Percentiles rank a stretch among this genome's conserved stretches.
phyloP scores from a whole-genome alignment of 2,329 filamentous ascomycete species.

The Dactylonectria estremocensis region DNA sequence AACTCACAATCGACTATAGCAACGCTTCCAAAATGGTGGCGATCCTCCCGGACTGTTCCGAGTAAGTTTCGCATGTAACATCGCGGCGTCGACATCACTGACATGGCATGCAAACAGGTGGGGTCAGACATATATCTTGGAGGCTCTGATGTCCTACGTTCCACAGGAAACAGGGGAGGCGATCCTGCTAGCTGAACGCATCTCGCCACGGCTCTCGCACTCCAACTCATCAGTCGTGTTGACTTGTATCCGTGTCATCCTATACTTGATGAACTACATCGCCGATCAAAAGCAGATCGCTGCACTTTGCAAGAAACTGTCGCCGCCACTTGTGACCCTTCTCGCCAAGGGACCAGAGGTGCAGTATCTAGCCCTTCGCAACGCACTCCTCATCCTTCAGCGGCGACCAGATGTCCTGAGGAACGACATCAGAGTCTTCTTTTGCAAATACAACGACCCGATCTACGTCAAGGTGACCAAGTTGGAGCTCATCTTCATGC shows the following conservation, averaged over 20 bases:
- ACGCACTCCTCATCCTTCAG: constrained; percentile 94
- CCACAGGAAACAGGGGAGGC: constrained; percentile 93
- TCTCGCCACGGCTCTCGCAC: constrained; percentile 95
- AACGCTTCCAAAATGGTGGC: constrained; percentile 99
- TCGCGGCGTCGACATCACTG: constrained; percentile 21
- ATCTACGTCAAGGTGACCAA: constrained; percentile 99
- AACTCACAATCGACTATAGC: constrained; percentile 96
- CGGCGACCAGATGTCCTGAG: constrained; percentile 91
- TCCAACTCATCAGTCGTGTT: constrained; percentile 97
- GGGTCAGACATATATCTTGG: constrained; percentile 98
- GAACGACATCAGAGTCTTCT: constrained; percentile 98
- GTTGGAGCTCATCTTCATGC: constrained; percentile 98
- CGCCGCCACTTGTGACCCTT: constrained; percentile 93
- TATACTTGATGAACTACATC: constrained; percentile 99
- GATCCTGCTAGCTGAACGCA: constrained; percentile 89
- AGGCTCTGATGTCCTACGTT: constrained; percentile 97
- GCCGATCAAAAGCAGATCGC: constrained; percentile 90
- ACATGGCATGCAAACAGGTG: constrained; percentile 71
- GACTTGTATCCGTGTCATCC: constrained; percentile 94
- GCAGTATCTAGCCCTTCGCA: constrained; percentile 95
- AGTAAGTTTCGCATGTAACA: constrained; percentile 72
- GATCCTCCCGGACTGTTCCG: constrained; percentile 95
- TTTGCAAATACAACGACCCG: constrained; percentile 99
- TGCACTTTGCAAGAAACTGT: constrained; percentile 90
- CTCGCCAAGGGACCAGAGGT: constrained; percentile 97